Evolutionary conservation across 2,329 filamentous ascomycete species (phyloP), one percentile per base, ranked within the genome.

Genomic region (Fusarium albidum): DNA sequence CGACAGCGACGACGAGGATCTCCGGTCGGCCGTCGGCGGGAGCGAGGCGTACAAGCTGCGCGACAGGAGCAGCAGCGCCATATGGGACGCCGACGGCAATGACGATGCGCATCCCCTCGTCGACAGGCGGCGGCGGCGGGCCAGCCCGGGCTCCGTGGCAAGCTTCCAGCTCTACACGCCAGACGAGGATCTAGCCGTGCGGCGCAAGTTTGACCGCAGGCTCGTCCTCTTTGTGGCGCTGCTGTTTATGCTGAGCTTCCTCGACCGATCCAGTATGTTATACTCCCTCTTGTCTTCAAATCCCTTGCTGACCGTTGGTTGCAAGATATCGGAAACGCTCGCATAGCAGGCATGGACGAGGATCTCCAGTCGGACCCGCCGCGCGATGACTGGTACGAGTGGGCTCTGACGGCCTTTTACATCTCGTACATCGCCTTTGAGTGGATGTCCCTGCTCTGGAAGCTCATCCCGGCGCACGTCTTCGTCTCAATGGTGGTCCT

Each of bases 201-300:
- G 92, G 49, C 80, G 79, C 67, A 92, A 90, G 74, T 85, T 96
- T 63, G 92, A 96, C 71, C 80, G 84, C 49, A 84, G 82, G 59
- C 80, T 97, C 46, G 91, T 96, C 6, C 71, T 90, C 1, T 96
- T 96, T 69, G 82, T 96, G 59, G 89, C 91, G 10, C 71, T 94
- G 52, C 79, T 96, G 11, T 97, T 95, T 70, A 83, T 96, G 79
- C 78, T 96, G 57, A 89, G 87, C 58, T 96, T 96, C 69, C 75
- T 96, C 61, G 92, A 96, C 72, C 82, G 92, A 61, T 93, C 90
- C 14, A 96, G 91, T 92, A 77, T 57, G 81, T 76, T n/a, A 6
- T 18, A 25, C 37, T 34, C 13, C 26, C 18, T 11, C 12, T 6
- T n/a, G n/a, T n/a, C n/a, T n/a, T n/a, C n/a, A n/a, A n/a, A n/a